phyloP scores from a whole-genome alignment of 345 rosid species.

The Trapa bicornis region DNA sequence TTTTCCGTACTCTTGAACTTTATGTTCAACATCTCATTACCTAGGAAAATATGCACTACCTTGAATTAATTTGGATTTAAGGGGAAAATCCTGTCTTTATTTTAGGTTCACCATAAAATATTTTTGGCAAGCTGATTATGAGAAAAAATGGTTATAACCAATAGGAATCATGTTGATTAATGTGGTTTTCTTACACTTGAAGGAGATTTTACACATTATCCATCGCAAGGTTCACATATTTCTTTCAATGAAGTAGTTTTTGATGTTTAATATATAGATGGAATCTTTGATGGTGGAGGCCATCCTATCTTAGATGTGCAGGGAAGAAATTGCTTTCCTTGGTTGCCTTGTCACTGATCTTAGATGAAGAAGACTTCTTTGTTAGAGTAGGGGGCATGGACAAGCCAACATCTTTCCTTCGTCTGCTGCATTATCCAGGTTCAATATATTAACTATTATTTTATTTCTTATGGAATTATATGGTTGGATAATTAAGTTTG shows the following conservation, averaged over 20 bases:
- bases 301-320: slow-evolving; percentile 30
- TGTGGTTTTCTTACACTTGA: too few relatives aligned
- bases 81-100: too few relatives aligned
- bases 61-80: too few relatives aligned
- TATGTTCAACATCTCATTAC: too few relatives aligned
- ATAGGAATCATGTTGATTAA: too few relatives aligned
- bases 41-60: too few relatives aligned
- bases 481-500: background rate
- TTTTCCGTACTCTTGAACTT: background rate
- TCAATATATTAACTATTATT: background rate
- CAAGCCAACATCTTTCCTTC: slow-evolving; percentile 30
- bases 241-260: too few relatives aligned
- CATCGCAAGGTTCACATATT: too few relatives aligned
- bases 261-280: background rate
- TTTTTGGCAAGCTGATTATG: too few relatives aligned
- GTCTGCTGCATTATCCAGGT: slow-evolving; percentile 75
- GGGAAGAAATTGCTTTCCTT: slow-evolving; percentile 40
- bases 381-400: slow-evolving; percentile 46
- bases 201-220: too few relatives aligned
- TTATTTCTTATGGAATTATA: background rate
- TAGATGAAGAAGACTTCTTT: slow-evolving; percentile 55
- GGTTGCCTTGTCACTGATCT: slow-evolving; percentile 62
- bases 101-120: too few relatives aligned
- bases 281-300: background rate
- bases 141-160: too few relatives aligned